Evolutionary conservation across 441 rosid genomes (phyloP).

Genomic region (Heliophila coronopifolia): DNA sequence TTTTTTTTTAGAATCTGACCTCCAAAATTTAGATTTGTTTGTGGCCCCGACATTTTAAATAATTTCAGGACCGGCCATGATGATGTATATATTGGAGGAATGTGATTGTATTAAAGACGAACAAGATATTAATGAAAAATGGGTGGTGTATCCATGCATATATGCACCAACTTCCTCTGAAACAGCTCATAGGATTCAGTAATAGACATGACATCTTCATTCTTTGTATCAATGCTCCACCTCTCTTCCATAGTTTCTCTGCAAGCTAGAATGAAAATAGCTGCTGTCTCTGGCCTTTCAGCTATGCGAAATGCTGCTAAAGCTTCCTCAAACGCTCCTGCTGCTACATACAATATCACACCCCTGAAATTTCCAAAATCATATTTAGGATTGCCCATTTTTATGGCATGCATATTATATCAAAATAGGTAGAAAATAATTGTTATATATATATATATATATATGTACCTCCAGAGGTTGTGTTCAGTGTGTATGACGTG

Average conservation of each 20-base stretch:
- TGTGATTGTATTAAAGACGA: too few relatives aligned
- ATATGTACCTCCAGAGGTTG: constrained; percentile 72
- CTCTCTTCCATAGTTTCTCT: constrained; percentile 47
- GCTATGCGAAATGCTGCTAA: constrained; percentile 59
- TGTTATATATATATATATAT: too few relatives aligned
- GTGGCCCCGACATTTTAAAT: too few relatives aligned
- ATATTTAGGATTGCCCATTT: background rate
- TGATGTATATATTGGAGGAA: too few relatives aligned
- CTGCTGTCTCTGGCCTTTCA: constrained; percentile 77
- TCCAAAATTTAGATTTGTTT: too few relatives aligned
- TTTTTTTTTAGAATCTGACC: too few relatives aligned
- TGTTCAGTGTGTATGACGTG: constrained; percentile 60
- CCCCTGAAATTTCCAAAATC: constrained; percentile 41
- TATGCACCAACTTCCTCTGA: constrained; percentile 71
- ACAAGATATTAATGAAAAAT: constrained; percentile 34
- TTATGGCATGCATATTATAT: background rate
- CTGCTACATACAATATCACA: constrained; percentile 67
- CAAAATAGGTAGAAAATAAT: too few relatives aligned
- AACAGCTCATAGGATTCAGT: constrained; percentile 61
- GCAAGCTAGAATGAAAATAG: constrained; percentile 74
- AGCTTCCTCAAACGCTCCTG: constrained; percentile 75
- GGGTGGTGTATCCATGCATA: constrained; percentile 77
- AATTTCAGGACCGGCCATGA: too few relatives aligned
- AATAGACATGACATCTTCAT: constrained; percentile 57
- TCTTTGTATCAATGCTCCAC: constrained; percentile 45